Conservation (phyloP, 495 filamentous ascomycete genomes). For the Entonaema liquescens region DNA sequence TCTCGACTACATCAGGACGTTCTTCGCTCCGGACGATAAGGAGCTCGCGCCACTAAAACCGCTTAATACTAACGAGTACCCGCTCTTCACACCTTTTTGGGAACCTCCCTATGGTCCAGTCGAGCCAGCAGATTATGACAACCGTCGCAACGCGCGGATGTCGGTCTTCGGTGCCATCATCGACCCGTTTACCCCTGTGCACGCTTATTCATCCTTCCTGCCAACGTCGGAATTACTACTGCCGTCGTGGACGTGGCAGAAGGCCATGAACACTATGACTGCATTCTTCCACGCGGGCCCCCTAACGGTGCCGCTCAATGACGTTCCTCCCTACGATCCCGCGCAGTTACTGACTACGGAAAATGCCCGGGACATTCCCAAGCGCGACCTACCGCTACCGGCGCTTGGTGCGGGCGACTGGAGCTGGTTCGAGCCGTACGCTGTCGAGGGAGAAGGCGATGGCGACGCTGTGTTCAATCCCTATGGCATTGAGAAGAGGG, state of each 20-base stretch:
- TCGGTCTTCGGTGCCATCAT: constrained; percentile 49
- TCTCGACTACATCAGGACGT: constrained; percentile 47
- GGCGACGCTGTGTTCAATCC: constrained; percentile 34
- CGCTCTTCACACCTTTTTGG: constrained; percentile 39
- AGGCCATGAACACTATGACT: constrained; percentile 53
- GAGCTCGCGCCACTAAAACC: constrained; percentile 1
- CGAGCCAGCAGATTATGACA: constrained; percentile 3
- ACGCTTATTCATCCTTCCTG: constrained; percentile 52
- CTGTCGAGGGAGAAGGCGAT: not conserved
- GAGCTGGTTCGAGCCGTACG: constrained; percentile 60
- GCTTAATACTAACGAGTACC: constrained; percentile 33
- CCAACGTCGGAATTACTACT: constrained; percentile 49
- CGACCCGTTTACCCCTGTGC: constrained; percentile 57
- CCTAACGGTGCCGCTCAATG: constrained; percentile 40
- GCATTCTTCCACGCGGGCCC: constrained; percentile 60
- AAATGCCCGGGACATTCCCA: not conserved
- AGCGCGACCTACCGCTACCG: constrained; percentile 37
- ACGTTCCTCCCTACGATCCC: constrained; percentile 41
- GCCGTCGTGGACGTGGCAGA: constrained; percentile 55
- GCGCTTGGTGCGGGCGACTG: constrained; percentile 45
- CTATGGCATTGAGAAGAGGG: constrained; percentile 36
- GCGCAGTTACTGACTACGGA: constrained; percentile 20
- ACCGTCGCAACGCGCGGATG: constrained; percentile 31
- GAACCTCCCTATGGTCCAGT: constrained; percentile 10
- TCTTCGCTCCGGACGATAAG: constrained; percentile 31